A percentile compares a stretch with the other conserved stretches of the same genome.
Evolutionary conservation across 1,284 basidiomycete genomes (phyloP).

Genomic region (Laetiporus sulphureus): DNA sequence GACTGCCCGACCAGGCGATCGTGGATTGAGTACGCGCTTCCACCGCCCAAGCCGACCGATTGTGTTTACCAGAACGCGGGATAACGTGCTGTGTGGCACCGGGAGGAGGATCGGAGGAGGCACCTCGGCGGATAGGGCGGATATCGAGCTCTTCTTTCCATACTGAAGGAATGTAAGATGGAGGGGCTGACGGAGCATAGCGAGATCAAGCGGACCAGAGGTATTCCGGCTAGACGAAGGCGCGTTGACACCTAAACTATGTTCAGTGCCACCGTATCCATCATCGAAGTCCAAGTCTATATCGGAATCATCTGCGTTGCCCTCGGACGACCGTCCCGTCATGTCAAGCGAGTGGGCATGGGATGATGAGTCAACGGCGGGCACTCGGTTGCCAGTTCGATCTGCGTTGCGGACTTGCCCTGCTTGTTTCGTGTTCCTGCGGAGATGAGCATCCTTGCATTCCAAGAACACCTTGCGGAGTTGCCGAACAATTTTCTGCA

Average conservation of each 20-base stretch:
- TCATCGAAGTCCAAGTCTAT: conserved; percentile 64
- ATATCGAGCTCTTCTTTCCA: conserved; percentile 31
- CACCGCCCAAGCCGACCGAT: conserved; percentile 77
- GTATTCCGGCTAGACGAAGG: conserved; percentile 9
- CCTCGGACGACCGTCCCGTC: conserved; percentile 32
- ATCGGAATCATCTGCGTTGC: conserved; percentile 57
- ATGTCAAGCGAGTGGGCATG: conserved; percentile 48
- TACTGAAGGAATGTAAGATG: conserved; percentile 36
- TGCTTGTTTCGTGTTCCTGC: conserved; percentile 13
- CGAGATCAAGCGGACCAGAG: conserved; percentile 20
- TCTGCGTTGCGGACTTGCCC: not conserved
- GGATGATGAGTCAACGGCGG: not conserved
- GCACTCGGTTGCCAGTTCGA: not conserved
- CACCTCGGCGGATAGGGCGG: conserved; percentile 22
- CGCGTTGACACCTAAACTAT: conserved; percentile 12
- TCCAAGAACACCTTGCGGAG: conserved; percentile 77
- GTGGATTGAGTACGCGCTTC: conserved; percentile 67
- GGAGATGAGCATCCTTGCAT: conserved; percentile 63
- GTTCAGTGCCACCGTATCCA: conserved; percentile 7
- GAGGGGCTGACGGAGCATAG: conserved; percentile 35
- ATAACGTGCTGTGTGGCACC: conserved; percentile 58
- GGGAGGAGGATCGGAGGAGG: conserved; percentile 40
- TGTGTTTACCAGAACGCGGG: conserved; percentile 74
- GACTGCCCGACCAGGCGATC: conserved; percentile 32
- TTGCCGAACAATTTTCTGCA: conserved; percentile 69